A percentile compares a stretch with the other conserved stretches of the same genome.
These are phyloP conservation scores for Colletotrichum sojae DNA, from an alignment of 2,329 filamentous ascomycete species.

Conservation along the genomic window DNA sequence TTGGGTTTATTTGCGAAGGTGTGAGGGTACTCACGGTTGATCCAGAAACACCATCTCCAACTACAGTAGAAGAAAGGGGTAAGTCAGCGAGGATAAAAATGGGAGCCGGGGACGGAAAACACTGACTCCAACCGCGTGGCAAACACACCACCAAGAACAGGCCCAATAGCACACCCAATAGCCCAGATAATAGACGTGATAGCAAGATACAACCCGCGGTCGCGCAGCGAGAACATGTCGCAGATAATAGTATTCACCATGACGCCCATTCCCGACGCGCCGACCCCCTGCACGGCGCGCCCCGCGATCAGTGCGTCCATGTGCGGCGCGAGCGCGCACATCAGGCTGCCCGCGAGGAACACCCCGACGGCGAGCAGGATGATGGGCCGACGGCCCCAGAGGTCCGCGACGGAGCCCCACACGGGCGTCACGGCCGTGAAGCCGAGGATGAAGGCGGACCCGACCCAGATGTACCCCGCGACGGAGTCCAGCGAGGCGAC, in stretches of 20 bases:
- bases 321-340: constrained; percentile 64
- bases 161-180: constrained; percentile 58
- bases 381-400: constrained; percentile 58
- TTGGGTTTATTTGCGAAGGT: neutral
- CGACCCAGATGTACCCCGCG: constrained; percentile 58
- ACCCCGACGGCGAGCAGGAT: constrained; percentile 53
- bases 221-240: constrained; percentile 52
- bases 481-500: constrained; percentile 55
- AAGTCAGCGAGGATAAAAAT: constrained; percentile 57
- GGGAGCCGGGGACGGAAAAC: constrained; percentile 57
- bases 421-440: constrained; percentile 52
- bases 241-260: constrained; percentile 55
- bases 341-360: constrained; percentile 65
- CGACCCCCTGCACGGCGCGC: constrained; percentile 59
- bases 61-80: constrained; percentile 46
- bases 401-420: constrained; percentile 60
- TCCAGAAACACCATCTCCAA: constrained; percentile 61
- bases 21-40: constrained; percentile 48
- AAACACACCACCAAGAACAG: constrained; percentile 60
- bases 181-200: constrained; percentile 56
- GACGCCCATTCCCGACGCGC: constrained; percentile 62
- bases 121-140: constrained; percentile 59
- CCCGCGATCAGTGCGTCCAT: constrained; percentile 57
- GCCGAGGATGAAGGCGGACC: constrained; percentile 63
- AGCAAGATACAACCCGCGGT: constrained; percentile 50